phyloP scores from a whole-genome alignment of 2,329 filamentous ascomycete species.

The Pestalotiopsis sp. region DNA sequence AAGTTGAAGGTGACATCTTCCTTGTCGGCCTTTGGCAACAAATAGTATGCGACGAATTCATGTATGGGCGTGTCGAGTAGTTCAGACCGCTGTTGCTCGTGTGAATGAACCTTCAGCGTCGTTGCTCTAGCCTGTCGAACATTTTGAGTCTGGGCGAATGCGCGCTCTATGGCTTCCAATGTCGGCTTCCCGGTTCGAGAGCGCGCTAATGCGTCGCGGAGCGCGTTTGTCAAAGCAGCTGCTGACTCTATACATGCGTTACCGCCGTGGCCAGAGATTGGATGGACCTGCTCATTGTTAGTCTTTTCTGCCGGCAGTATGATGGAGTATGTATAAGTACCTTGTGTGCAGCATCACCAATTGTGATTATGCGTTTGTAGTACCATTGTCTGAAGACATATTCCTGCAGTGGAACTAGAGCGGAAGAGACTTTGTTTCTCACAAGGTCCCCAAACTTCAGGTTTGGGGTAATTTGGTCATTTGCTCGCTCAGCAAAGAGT shows the following conservation, averaged over 20 bases:
- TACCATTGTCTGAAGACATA: slow-evolving; percentile 41
- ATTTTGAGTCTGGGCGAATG: background rate
- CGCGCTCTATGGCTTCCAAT: background rate
- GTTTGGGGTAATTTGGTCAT: background rate
- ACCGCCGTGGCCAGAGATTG: background rate
- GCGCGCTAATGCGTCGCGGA: background rate
- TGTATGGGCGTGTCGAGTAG: background rate
- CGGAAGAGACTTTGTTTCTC: slow-evolving; percentile 18
- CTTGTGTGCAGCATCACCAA: slow-evolving; percentile 47
- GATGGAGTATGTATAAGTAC: slow-evolving; percentile 17
- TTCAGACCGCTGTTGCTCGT: background rate
- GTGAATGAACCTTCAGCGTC: background rate
- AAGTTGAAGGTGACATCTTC: slow-evolving; percentile 5
- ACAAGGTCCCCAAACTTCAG: slow-evolving; percentile 29
- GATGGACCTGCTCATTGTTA: background rate
- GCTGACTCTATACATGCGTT: background rate
- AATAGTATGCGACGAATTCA: background rate
- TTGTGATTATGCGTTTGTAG: slow-evolving; percentile 37
- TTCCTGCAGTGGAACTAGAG: slow-evolving; percentile 30
- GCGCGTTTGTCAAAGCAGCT: background rate
- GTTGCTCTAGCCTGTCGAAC: background rate
- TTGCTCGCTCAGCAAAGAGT: background rate
- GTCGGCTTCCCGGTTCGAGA: background rate
- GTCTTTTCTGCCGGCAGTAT: background rate
- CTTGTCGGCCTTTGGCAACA: background rate